Conservation (phyloP, 2,329 filamentous ascomycete genomes). For the Eutypella sp. region DNA sequence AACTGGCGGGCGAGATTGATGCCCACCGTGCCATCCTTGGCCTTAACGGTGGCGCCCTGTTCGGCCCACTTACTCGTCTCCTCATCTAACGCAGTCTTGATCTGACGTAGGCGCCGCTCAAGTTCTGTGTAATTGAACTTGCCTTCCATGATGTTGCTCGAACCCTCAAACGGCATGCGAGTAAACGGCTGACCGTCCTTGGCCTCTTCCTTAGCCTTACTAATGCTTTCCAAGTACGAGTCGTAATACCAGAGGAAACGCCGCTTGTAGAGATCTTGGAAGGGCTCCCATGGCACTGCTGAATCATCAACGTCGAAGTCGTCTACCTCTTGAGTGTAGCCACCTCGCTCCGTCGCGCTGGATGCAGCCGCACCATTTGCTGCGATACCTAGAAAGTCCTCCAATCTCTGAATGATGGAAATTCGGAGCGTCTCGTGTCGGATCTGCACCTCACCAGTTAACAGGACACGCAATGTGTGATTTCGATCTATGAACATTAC, state of each 20-base stretch:
- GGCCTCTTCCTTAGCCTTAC: constrained; percentile 59
- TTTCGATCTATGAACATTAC: constrained; percentile 36
- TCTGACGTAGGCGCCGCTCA: constrained; percentile 59
- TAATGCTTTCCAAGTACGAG: constrained; percentile 70
- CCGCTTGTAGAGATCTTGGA: constrained; percentile 84
- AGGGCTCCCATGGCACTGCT: constrained; percentile 68
- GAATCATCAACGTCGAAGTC: constrained; percentile 44
- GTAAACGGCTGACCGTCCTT: constrained; percentile 61
- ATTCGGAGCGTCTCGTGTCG: constrained; percentile 85
- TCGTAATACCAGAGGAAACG: constrained; percentile 96
- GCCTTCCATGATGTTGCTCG: constrained; percentile 77
- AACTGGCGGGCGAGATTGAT: constrained; percentile 80
- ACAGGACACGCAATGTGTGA: not conserved
- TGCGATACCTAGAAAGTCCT: constrained; percentile 68
- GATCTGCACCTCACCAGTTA: constrained; percentile 54
- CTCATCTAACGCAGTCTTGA: constrained; percentile 65
- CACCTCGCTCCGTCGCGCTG: constrained; percentile 27
- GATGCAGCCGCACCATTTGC: constrained; percentile 39
- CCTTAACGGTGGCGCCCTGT: constrained; percentile 59
- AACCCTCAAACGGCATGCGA: constrained; percentile 83
- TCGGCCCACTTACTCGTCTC: constrained; percentile 69
- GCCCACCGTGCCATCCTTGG: constrained; percentile 68
- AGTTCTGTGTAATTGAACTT: constrained; percentile 76
- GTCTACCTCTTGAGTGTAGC: constrained; percentile 46
- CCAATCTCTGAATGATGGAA: constrained; percentile 78